Evolutionary conservation across 495 filamentous ascomycete species (phyloP).

Genomic region (Chaetomium cochliodes): DNA sequence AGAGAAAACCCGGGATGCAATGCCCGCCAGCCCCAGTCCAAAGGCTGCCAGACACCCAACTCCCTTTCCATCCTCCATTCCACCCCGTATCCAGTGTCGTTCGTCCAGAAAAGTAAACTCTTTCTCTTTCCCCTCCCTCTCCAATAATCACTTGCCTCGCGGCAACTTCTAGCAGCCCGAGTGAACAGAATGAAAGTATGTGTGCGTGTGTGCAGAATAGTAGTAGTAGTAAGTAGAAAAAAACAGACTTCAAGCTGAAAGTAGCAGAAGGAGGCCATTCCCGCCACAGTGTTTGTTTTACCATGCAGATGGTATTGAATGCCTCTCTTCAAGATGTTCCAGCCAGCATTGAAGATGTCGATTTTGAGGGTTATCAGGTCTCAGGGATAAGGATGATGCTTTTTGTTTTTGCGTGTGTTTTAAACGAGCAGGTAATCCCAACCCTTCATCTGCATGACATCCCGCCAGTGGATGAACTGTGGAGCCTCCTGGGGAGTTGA

Average conservation of each 20-base stretch:
- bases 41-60: conserved; percentile 4
- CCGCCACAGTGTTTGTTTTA: conserved; percentile 19
- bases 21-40: conserved; percentile 21
- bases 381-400: not conserved
- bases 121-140: conserved; percentile 8
- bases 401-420: not conserved
- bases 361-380: not conserved
- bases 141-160: conserved; percentile 31
- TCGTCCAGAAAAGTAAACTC: conserved; percentile 12
- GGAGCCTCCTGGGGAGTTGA: conserved; percentile 38
- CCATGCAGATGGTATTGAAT: conserved; percentile 34
- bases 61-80: conserved; percentile 6
- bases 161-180: conserved; percentile 26
- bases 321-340: conserved; percentile 35
- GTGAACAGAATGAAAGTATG: conserved; percentile 4
- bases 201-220: not conserved
- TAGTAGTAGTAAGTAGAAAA: conserved; percentile 7
- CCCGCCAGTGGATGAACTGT: conserved; percentile 82
- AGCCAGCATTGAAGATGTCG: conserved; percentile 37
- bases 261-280: conserved; percentile 27
- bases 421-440: conserved; percentile 92
- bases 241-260: conserved; percentile 18
- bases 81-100: conserved; percentile 20
- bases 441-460: conserved; percentile 85
- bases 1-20: conserved; percentile 10